Evolutionary conservation across 2,329 filamentous ascomycete species (phyloP), one percentile per base, ranked within the genome.

Genomic region (Exophiala viscosa): DNA sequence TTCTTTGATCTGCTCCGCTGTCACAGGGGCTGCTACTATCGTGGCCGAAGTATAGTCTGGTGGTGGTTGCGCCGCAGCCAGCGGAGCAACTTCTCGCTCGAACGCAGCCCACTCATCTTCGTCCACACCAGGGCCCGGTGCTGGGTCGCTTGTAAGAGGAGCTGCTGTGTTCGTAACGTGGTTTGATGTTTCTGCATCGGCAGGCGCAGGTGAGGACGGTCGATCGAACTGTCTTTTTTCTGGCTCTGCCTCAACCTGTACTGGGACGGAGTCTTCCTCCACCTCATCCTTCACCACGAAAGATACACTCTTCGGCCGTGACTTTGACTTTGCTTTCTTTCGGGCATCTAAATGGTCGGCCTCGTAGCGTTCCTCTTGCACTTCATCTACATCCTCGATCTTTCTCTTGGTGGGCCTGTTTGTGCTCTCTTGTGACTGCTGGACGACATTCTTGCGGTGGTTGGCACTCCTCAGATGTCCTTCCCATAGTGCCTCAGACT

Each of bases 41-140:
- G 83, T 81, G 5, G 81, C 83, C 52, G 79, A 76, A 2, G 62
- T 55, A 45, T 62, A 63, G 49, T 54, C 55, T 41, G 46, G 60
- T 62, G 1, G 69, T 17, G 65, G 65, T 17, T 62, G 58, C 39
- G 69, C 56, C 50, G 68, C 68, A 7, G 70, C 69, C 45, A 71
- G 68, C 36, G 67, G 72, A 6, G 83, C 86, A 50, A 95, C 84
- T 48, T 95, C 88, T 2, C 87, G 87, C 67, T 96, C 86, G 66
- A 95, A 95, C 7, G 88, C 88, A 1, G 88, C 86, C 87, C 88
- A 93, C 69, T 93, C 88, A 48, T 85, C 82, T 64, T 95, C 88
- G 66, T 91, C 83, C 7, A 88, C 71, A 3, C 48, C 28, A 43
- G 66, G 59, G 45, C 14, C 28, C 11, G 45, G 13, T 23, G 34